A percentile compares a stretch with the other conserved stretches of the same genome.
Evolutionary conservation across 2,329 filamentous ascomycete species (phyloP).

Genomic region (Mariannaea sp.): DNA sequence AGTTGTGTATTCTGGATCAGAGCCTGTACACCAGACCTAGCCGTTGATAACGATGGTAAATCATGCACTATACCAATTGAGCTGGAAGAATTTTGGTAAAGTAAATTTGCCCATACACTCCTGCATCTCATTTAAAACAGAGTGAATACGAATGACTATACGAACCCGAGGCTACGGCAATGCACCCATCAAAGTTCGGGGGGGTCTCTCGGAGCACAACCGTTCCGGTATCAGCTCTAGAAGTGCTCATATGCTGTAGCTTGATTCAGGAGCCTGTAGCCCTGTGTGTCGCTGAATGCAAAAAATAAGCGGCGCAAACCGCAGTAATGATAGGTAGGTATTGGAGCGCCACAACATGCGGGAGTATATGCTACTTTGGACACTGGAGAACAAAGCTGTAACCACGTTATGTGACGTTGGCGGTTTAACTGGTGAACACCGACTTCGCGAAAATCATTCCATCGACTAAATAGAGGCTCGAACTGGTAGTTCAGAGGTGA

Average conservation of each 20-base stretch:
- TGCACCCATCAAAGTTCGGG: conserved; percentile 17
- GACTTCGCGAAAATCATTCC: neutral
- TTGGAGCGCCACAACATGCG: neutral
- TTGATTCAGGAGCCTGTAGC: neutral
- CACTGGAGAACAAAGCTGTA: conserved; percentile 6
- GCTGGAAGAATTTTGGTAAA: no score
- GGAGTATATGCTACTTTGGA: neutral
- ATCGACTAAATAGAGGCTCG: neutral
- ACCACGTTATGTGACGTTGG: conserved; percentile 4
- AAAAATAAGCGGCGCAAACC: neutral
- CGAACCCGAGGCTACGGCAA: conserved; percentile 30
- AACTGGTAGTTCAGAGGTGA: neutral
- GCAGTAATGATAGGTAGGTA: neutral
- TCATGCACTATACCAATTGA: no score
- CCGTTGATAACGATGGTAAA: no score
- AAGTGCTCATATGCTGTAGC: conserved; percentile 16
- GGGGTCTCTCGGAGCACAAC: conserved; percentile 22
- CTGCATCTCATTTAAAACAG: conserved; percentile 13
- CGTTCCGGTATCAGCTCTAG: conserved; percentile 36
- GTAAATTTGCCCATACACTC: no score
- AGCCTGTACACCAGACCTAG: no score
- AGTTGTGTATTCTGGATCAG: no score
- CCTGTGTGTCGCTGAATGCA: neutral
- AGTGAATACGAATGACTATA: conserved; percentile 15
- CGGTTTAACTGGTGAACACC: neutral